A percentile compares a stretch with the other conserved stretches of the same genome.
phyloP scores from a whole-genome alignment of 2,329 filamentous ascomycete genomes.

The Biscogniauxia mediterranea region DNA sequence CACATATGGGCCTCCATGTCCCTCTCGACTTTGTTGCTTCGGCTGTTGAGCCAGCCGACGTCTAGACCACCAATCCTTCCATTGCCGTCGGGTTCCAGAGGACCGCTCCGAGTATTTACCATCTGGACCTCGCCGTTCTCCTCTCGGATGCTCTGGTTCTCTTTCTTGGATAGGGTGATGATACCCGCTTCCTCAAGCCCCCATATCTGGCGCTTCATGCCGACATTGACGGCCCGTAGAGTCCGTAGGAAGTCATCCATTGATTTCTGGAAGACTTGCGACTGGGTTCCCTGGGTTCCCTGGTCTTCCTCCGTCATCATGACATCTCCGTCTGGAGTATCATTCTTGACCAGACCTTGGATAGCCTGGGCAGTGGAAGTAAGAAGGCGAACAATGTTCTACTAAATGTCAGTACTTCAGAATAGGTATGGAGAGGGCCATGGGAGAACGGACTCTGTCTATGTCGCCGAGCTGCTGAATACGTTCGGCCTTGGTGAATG shows the following conservation, averaged over 20 bases:
- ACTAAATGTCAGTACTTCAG: conserved; percentile 26
- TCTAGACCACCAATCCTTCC: conserved; percentile 65
- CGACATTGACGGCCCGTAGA: conserved; percentile 71
- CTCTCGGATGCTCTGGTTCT: conserved; percentile 19
- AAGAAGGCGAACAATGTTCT: conserved; percentile 46
- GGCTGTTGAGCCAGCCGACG: conserved; percentile 85
- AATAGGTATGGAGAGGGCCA: neutral
- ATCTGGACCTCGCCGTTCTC: conserved; percentile 26
- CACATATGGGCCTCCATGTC: conserved; percentile 84
- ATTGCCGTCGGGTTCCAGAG: conserved; percentile 53
- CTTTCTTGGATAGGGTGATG: conserved; percentile 48
- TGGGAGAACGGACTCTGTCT: conserved; percentile 54
- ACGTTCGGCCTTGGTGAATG: conserved; percentile 73
- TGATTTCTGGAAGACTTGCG: conserved; percentile 53
- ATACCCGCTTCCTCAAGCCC: conserved; percentile 81
- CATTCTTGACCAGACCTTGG: conserved; percentile 57
- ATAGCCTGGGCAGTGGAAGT: conserved; percentile 61
- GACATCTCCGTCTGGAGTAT: conserved; percentile 26
- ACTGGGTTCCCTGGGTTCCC: conserved; percentile 28
- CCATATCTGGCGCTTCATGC: conserved; percentile 72
- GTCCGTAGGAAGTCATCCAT: conserved; percentile 68
- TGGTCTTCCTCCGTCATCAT: conserved; percentile 45
- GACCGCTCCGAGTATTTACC: conserved; percentile 30
- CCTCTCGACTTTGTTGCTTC: conserved; percentile 75
- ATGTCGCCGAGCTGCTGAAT: conserved; percentile 79